A percentile compares a stretch with the other conserved stretches of the same genome.
Evolutionary conservation across 805 yeast species (phyloP).

Genomic region (Myxozyma sirexii): DNA sequence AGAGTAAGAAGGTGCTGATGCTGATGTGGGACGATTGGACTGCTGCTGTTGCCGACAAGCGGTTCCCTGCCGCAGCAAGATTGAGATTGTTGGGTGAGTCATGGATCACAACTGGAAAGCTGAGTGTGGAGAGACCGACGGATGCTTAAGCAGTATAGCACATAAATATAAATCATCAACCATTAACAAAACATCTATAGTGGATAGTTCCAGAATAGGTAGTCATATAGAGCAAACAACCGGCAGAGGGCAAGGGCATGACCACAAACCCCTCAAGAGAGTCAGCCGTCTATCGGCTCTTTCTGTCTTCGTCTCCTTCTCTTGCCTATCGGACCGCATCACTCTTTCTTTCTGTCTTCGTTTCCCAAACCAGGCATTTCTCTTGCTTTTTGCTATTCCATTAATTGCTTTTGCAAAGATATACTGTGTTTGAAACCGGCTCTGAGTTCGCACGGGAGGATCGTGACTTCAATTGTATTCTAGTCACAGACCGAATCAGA

Average conservation of each 20-base stretch:
- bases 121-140: constrained; percentile 53
- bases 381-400: neutral
- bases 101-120: constrained; percentile 55
- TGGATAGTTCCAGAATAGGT: too few species aligned
- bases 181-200: too few species aligned
- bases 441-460: neutral
- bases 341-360: neutral
- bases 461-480: neutral
- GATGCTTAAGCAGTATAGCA: constrained; percentile 36
- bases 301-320: neutral
- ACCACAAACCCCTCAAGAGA: neutral
- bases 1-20: constrained; percentile 64
- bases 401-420: neutral
- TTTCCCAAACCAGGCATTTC: neutral
- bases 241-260: neutral
- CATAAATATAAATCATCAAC: neutral
- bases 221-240: too few species aligned
- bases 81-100: constrained; percentile 78
- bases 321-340: neutral
- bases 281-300: neutral
- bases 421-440: neutral
- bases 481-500: neutral
- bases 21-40: constrained; percentile 58
- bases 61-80: constrained; percentile 77
- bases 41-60: constrained; percentile 51